These are phyloP conservation scores for Suhomyces canberraensis DNA, from an alignment of 805 yeast genomes.

Conservation along the genomic window DNA sequence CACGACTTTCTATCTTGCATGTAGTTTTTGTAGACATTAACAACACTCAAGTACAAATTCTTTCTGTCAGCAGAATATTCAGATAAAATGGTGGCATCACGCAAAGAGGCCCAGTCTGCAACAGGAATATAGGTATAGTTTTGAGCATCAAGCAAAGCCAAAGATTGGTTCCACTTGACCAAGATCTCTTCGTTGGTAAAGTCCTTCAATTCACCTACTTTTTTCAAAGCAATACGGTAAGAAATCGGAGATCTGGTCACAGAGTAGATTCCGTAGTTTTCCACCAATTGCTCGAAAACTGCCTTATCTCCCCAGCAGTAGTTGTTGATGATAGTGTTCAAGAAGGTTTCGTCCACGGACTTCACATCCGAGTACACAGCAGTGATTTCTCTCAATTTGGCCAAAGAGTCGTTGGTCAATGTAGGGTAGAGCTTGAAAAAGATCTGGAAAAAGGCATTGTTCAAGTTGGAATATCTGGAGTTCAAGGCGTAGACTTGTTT, in stretches of 20 bases:
- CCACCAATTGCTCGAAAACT: conserved; percentile 62
- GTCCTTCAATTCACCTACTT: conserved; percentile 62
- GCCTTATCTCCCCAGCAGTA: conserved; percentile 64
- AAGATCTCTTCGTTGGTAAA: conserved; percentile 50
- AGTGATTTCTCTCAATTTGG: conserved; percentile 54
- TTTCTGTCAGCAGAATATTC: conserved; percentile 43
- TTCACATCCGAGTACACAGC: conserved; percentile 53
- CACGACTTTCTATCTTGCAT: conserved; percentile 37
- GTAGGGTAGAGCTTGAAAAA: conserved; percentile 61
- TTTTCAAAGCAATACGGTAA: conserved; percentile 68
- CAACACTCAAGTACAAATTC: conserved; percentile 51
- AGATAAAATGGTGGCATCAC: conserved; percentile 68
- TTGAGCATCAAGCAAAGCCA: conserved; percentile 45
- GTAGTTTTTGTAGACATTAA: conserved; percentile 41
- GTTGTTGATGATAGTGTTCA: conserved; percentile 70
- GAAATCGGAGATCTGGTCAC: conserved; percentile 66
- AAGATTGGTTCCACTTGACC: conserved; percentile 51
- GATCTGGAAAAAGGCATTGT: conserved; percentile 63
- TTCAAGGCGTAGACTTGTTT: conserved; percentile 52
- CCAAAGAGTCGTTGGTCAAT: conserved; percentile 52
- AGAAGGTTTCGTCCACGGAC: conserved; percentile 73
- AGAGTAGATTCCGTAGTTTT: conserved; percentile 54
- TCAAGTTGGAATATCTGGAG: conserved; percentile 69
- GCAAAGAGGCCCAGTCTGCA: conserved; percentile 81
- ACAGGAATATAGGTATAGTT: conserved; percentile 63